A percentile compares a stretch with the other conserved stretches of the same genome.
These are phyloP conservation scores for Coemansia guatemalensis DNA, from an alignment of 192 early-diverging fungal genomes.

Conservation along the genomic window DNA sequence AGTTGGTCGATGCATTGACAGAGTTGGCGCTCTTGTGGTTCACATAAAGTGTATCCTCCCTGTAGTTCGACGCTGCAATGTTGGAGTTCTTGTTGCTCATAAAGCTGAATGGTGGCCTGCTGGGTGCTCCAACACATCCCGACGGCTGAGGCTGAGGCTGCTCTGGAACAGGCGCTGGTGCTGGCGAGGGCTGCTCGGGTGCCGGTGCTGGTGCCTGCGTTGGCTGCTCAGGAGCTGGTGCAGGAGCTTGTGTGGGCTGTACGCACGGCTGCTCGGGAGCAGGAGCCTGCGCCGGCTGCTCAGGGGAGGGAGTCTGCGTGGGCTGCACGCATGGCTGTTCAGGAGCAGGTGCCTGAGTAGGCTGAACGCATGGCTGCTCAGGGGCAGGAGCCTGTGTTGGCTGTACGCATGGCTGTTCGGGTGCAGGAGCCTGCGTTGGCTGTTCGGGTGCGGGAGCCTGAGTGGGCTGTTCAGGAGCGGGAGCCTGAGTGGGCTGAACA, in stretches of 20 bases:
- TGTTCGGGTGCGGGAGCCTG: constrained; percentile 10
- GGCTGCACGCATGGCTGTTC: constrained; percentile 12
- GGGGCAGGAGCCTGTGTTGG: not conserved
- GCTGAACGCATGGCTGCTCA: constrained; percentile 2
- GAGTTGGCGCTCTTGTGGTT: constrained; percentile 32
- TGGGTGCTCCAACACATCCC: not conserved
- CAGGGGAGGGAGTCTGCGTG: no score
- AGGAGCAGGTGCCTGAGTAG: constrained; percentile 1
- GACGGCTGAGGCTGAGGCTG: not conserved
- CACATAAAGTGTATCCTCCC: constrained; percentile 30
- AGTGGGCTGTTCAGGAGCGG: not conserved
- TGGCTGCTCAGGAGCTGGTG: not conserved
- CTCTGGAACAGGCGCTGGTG: not conserved
- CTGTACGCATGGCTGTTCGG: constrained; percentile 2
- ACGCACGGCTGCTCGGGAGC: not conserved
- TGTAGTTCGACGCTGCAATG: constrained; percentile 10
- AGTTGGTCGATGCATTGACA: constrained; percentile 13
- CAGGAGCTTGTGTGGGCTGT: constrained; percentile 4
- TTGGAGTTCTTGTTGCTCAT: constrained; percentile 22
- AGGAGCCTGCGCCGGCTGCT: not conserved
- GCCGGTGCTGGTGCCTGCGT: no score
- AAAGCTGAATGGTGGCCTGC: constrained; percentile 11
- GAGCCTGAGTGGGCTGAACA: not conserved
- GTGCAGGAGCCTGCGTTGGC: constrained; percentile 5
- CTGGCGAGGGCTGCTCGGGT: constrained; percentile 6